Percentiles rank a stretch among this genome's conserved stretches.
phyloP scores from a whole-genome alignment of 495 filamentous ascomycete species.

The Chaetomidium leptoderma region DNA sequence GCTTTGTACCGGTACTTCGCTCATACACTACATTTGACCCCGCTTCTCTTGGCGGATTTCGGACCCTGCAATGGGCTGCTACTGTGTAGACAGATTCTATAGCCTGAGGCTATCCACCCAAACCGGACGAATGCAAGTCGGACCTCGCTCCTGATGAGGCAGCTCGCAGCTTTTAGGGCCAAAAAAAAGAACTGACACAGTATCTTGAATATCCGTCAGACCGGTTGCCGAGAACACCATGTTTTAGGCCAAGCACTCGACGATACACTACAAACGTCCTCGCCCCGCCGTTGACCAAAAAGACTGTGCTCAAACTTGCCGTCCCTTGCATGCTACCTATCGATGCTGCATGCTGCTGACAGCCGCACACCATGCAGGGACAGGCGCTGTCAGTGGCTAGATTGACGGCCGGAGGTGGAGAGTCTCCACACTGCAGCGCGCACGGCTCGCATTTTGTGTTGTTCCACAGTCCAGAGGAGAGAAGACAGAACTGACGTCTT shows the following conservation, averaged over 20 bases:
- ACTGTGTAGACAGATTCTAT: constrained; percentile 5
- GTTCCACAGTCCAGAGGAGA: too few relatives aligned
- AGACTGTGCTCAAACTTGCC: too few relatives aligned
- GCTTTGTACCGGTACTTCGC: constrained; percentile 6
- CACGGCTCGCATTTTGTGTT: too few relatives aligned
- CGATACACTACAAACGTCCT: too few relatives aligned
- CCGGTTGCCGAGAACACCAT: not conserved
- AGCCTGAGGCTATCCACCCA: constrained; percentile 7
- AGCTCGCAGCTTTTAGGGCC: constrained; percentile 6
- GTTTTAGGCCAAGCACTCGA: not conserved
- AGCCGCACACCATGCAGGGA: too few relatives aligned
- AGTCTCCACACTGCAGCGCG: too few relatives aligned
- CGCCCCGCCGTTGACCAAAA: too few relatives aligned
- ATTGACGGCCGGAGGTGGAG: too few relatives aligned
- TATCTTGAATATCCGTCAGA: not conserved
- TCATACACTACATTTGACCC: not conserved
- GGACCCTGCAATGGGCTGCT: not conserved
- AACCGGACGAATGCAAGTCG: constrained; percentile 6
- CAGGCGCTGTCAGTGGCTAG: too few relatives aligned
- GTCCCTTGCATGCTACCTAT: too few relatives aligned
- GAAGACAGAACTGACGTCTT: too few relatives aligned
- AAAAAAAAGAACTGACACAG: not conserved
- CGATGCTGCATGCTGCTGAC: too few relatives aligned
- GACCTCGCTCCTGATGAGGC: constrained; percentile 21
- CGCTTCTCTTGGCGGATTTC: constrained; percentile 12